Base-by-base conservation (phyloP, 805 yeast species). In the Starmerella scarabaei region DNA sequence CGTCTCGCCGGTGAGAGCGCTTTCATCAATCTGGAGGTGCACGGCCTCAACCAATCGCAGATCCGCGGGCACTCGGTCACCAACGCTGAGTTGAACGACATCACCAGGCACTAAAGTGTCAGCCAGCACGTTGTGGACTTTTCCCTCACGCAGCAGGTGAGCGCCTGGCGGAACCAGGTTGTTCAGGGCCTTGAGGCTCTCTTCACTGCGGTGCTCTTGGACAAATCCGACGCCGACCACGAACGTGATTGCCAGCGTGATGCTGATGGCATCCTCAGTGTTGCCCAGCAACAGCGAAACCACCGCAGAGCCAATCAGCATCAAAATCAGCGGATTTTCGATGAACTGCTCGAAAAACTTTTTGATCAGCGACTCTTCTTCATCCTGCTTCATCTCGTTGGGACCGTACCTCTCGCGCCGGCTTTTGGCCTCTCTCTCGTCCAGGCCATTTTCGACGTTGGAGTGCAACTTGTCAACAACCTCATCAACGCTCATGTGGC, bases 61-160 rank as follows among this genome's bases (percentile, higher is more conserved):
- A 60, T 91, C 99, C 0, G 98, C 98, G 1, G 99, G 98, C 40
- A 91, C 79, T 50, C 95, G 71, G 61, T 91, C 99, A 50, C 99
- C 99, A 38, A 85, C 86, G 33, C 77, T 61, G 52, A 91, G 82
- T 51, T 77, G 80, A 30, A 91, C 93, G 53, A 91, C 62, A 59
- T 91, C 99, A 44, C 99, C 99, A 4, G 98, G 97, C 18, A 91
- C 99, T 44, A 91, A 70, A 32, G 73, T 72, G 0, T 86, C 71
- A 0, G 98, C 98, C 46, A 88, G 64, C 5, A 82, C 84, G n/a
- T 80, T 75, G 37, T 80, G 77, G 8, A 82, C 73, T 44, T 73
- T 69, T 11, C 85, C 86, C 52, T 73, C 77, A 60, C 99, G 72
- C 9, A 93, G 79, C 36, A 91, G 69, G 57, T 88, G 91, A 28